These are phyloP conservation scores for Penicillium italicum DNA, from an alignment of 2,329 filamentous ascomycete species.

Conservation along the genomic window DNA sequence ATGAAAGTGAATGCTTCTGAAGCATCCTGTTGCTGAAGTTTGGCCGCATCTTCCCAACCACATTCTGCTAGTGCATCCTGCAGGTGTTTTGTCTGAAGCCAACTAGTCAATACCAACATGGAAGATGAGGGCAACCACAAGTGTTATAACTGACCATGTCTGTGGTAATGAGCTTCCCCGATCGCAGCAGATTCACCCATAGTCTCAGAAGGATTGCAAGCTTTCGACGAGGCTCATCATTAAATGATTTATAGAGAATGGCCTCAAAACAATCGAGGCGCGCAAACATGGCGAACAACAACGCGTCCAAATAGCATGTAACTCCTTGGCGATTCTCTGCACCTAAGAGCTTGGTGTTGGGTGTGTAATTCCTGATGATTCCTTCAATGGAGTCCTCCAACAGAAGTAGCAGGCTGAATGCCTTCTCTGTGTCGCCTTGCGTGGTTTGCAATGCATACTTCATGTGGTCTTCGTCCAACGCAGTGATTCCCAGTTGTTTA, in stretches of 20 bases:
- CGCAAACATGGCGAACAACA: conserved; percentile 95
- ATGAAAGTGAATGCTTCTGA: conserved; percentile 96
- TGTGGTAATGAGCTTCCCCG: conserved; percentile 76
- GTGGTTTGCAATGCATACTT: conserved; percentile 61
- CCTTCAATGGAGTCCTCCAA: conserved; percentile 79
- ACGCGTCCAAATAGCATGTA: conserved; percentile 90
- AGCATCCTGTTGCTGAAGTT: conserved; percentile 83
- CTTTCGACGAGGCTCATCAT: conserved; percentile 67
- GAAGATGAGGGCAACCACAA: neutral
- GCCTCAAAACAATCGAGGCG: conserved; percentile 86
- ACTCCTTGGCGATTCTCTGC: conserved; percentile 81
- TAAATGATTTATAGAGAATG: conserved; percentile 77
- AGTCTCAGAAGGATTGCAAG: conserved; percentile 75
- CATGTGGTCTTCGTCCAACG: conserved; percentile 60
- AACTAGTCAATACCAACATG: conserved; percentile 10
- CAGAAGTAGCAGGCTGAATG: conserved; percentile 71
- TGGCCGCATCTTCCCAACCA: conserved; percentile 78
- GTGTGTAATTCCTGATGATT: conserved; percentile 69
- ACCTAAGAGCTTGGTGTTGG: conserved; percentile 69
- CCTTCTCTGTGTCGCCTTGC: conserved; percentile 67
- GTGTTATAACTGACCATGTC: conserved; percentile 62
- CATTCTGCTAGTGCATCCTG: conserved; percentile 79
- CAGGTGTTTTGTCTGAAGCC: conserved; percentile 67
- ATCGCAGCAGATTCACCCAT: conserved; percentile 89
- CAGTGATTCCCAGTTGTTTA: conserved; percentile 51